A percentile compares a stretch with the other conserved stretches of the same genome.
These are phyloP conservation scores for Colletotrichum nymphaeae DNA, from an alignment of 2,329 filamentous ascomycete species.

Conservation along the genomic window DNA sequence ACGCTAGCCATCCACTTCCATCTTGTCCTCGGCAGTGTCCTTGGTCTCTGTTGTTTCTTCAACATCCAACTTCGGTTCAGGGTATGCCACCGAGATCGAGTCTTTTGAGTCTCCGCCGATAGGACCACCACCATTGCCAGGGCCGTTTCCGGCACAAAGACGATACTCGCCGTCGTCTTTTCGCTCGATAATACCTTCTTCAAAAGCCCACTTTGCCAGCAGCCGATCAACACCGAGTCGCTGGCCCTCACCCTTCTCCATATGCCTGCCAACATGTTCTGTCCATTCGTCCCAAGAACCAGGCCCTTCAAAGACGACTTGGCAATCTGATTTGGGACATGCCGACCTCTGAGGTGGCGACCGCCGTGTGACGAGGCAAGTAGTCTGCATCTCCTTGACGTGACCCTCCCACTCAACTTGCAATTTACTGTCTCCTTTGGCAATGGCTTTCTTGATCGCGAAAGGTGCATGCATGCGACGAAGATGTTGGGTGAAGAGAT, in stretches of 20 bases:
- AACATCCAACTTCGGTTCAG: slow-evolving; percentile 28
- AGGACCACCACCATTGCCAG: slow-evolving; percentile 24
- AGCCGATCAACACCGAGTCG: slow-evolving; percentile 67
- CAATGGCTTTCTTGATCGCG: slow-evolving; percentile 67
- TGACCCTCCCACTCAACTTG: slow-evolving; percentile 73
- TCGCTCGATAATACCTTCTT: slow-evolving; percentile 71
- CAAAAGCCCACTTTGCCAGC: slow-evolving; percentile 71
- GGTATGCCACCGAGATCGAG: slow-evolving; percentile 35
- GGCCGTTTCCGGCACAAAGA: slow-evolving; percentile 57
- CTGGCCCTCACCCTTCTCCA: slow-evolving; percentile 78
- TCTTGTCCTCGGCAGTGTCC: neutral
- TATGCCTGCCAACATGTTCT: slow-evolving; percentile 90
- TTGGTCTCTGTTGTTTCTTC: slow-evolving; percentile 7
- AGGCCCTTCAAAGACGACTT: slow-evolving; percentile 75
- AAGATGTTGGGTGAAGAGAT: slow-evolving; percentile 94
- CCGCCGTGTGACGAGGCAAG: slow-evolving; percentile 79
- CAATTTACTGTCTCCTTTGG: slow-evolving; percentile 68
- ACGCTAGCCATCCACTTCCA: slow-evolving; percentile 29
- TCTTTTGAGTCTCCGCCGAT: slow-evolving; percentile 35
- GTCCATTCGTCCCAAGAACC: slow-evolving; percentile 91
- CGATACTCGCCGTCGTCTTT: slow-evolving; percentile 67
- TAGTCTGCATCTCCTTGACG: slow-evolving; percentile 76
- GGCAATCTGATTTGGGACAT: slow-evolving; percentile 79
- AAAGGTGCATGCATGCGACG: slow-evolving; percentile 90
- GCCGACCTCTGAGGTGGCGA: slow-evolving; percentile 77